These are phyloP conservation scores for Hypoxylon intermedium DNA, from an alignment of 495 filamentous ascomycete species.

Conservation along the genomic window DNA sequence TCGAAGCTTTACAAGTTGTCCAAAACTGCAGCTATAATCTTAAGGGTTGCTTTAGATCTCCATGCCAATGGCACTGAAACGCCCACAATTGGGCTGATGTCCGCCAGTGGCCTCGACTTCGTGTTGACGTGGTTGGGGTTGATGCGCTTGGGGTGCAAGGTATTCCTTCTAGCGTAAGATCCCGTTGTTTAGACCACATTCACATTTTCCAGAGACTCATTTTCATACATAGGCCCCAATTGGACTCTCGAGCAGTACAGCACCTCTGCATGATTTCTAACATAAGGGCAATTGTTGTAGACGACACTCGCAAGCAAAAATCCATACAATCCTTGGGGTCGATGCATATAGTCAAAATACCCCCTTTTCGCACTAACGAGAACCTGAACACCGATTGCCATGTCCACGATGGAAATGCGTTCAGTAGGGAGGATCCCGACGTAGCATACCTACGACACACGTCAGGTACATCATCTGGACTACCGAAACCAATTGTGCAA, in stretches of 20 bases:
- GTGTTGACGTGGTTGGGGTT: slow-evolving; percentile 61
- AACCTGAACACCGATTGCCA: background rate
- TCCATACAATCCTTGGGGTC: background rate
- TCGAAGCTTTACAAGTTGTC: slow-evolving; percentile 20
- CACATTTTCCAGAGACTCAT: background rate
- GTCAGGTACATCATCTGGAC: slow-evolving; percentile 61
- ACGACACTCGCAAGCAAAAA: slow-evolving; percentile 10
- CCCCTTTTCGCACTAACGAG: background rate
- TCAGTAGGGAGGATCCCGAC: background rate
- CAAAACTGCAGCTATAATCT: slow-evolving; percentile 11
- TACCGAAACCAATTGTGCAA: slow-evolving; percentile 62
- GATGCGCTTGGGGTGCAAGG: slow-evolving; percentile 54
- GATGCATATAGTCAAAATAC: slow-evolving; percentile 17
- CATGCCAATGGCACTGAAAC: background rate
- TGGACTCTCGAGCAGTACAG: slow-evolving; percentile 48
- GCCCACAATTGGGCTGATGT: slow-evolving; percentile 54
- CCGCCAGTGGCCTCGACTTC: slow-evolving; percentile 57
- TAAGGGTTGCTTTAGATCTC: background rate
- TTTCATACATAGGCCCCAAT: slow-evolving; percentile 52
- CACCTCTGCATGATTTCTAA: slow-evolving; percentile 52
- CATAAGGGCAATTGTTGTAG: slow-evolving; percentile 14
- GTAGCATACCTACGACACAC: slow-evolving; percentile 57
- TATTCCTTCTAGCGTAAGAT: slow-evolving; percentile 60
- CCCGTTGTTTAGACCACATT: background rate
- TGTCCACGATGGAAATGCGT: background rate